Evolutionary conservation across 257 asterid genomes (phyloP).

Genomic region (Salvia miltiorrhiza): DNA sequence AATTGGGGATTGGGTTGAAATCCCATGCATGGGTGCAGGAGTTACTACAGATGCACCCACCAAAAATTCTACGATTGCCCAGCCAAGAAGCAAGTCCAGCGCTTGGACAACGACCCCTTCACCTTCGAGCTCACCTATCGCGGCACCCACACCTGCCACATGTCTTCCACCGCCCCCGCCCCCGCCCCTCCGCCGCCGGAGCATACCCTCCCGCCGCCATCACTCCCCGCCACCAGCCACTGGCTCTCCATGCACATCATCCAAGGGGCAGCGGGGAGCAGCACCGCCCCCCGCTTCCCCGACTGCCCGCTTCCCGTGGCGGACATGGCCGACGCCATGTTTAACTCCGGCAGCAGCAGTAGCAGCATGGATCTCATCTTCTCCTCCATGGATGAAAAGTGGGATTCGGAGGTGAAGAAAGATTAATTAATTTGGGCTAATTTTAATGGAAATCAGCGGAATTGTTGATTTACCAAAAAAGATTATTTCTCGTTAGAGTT

Average conservation of each 20-base stretch:
- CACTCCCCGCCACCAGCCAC: slow-evolving; percentile 23
- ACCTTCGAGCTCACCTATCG: slow-evolving; percentile 64
- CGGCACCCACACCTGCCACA: slow-evolving; percentile 65
- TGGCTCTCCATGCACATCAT: slow-evolving; percentile 73
- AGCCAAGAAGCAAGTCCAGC: slow-evolving; percentile 85
- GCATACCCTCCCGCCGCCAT: slow-evolving; percentile 15
- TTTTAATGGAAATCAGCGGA: not conserved
- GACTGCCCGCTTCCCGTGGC: slow-evolving; percentile 55
- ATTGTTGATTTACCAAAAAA: not conserved
- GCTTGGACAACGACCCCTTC: slow-evolving; percentile 57
- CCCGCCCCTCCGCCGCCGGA: slow-evolving; percentile 36
- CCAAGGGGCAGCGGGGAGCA: slow-evolving; percentile 25
- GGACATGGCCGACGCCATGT: slow-evolving; percentile 83
- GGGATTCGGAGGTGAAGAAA: slow-evolving; percentile 60
- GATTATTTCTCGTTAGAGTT: not conserved
- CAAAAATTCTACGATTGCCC: slow-evolving; percentile 67
- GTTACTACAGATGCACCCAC: slow-evolving; percentile 84
- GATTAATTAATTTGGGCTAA: slow-evolving; percentile 13
- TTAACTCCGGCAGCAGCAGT: slow-evolving; percentile 76
- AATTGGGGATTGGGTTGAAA: too few relatives aligned
- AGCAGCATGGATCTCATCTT: slow-evolving; percentile 78
- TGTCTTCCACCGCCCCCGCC: slow-evolving; percentile 65
- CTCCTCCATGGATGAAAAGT: slow-evolving; percentile 59
- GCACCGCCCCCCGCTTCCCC: slow-evolving; percentile 19
- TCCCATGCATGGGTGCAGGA: slow-evolving; percentile 33